Base-by-base conservation (phyloP, 2,329 filamentous ascomycete species). In the Cladosporium phlei region DNA sequence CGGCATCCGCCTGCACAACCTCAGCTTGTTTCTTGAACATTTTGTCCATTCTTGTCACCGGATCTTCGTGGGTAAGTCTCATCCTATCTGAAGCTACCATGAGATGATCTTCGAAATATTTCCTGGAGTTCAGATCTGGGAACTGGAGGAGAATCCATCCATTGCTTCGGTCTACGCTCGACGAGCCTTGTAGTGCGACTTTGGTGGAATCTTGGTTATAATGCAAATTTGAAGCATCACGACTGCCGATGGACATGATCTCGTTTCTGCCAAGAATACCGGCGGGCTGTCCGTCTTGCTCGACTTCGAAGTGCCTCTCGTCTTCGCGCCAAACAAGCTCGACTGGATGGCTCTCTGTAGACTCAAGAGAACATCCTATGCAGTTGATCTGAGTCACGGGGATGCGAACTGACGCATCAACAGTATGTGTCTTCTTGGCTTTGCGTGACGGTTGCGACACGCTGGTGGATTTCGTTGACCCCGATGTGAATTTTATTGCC, bases 261-360 rank as follows among this genome's bases (percentile, higher is more conserved):
- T 45, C 24, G 3, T 11, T 21, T 2, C 7, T 16, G 7, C 24
- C 37, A 4, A 16, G 24, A 5, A 45, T 37, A 2, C 7, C 4
- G 9, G 28, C 20, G 8, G 40, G 30, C 16, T 28, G 6, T 5
- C 42, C 24, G n/a, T 45, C 37, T 11, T 5, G 7, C 4, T 37
- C 14, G 3, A 45, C 32, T 5, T 46, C 17, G 17, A 46, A 38
- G 11, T 30, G 7, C 7, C 22, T 25, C 6, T 32, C 14, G 3
- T 39, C 25, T 8, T 22, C 24, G 2, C 22, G 9, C 40, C 40
- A 49, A 14, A 46, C 21, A 10, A 49, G 40, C 17, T 49, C 47
- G 10, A 49, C n/a, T 27, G 20, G 16, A 16, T 21, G 16, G 35
- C 14, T 24, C 8, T 10, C 22, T 16, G 2, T 3, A 10, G 35